A percentile compares a stretch with the other conserved stretches of the same genome.
These are phyloP conservation scores for Sedum album DNA, from an alignment of 164 flowering plant species.

Conservation along the genomic window DNA sequence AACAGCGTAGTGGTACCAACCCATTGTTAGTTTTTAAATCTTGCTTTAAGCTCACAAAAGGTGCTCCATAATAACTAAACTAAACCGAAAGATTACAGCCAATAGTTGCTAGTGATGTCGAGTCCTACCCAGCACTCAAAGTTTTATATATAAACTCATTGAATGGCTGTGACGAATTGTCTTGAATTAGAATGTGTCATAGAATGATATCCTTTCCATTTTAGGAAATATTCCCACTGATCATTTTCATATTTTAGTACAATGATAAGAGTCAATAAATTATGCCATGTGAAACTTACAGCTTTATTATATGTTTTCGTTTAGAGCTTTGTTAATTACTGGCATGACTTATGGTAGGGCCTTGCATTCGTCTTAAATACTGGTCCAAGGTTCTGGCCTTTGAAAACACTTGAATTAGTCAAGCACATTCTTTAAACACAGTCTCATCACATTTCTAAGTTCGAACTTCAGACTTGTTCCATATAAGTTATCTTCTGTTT, in stretches of 20 bases:
- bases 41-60: neutral
- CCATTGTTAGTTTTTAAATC: neutral
- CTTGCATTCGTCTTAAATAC: constrained; percentile 1
- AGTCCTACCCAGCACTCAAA: neutral
- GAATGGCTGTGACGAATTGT: constrained; percentile 4
- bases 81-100: neutral
- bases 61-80: neutral
- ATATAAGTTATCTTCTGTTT: too few species aligned
- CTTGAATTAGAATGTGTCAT: neutral
- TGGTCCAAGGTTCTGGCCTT: neutral
- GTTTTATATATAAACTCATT: neutral
- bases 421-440: neutral
- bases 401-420: neutral
- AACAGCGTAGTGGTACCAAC: constrained; percentile 1
- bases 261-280: neutral
- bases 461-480: neutral
- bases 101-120: neutral
- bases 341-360: constrained; percentile 1
- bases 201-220: neutral
- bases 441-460: neutral
- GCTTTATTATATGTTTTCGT: neutral
- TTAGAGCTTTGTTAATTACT: neutral
- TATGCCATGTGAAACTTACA: neutral
- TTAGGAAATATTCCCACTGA: neutral
- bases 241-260: neutral